Conservation (phyloP, 2,329 filamentous ascomycete species). For the Pestalotiopsis sp. region DNA sequence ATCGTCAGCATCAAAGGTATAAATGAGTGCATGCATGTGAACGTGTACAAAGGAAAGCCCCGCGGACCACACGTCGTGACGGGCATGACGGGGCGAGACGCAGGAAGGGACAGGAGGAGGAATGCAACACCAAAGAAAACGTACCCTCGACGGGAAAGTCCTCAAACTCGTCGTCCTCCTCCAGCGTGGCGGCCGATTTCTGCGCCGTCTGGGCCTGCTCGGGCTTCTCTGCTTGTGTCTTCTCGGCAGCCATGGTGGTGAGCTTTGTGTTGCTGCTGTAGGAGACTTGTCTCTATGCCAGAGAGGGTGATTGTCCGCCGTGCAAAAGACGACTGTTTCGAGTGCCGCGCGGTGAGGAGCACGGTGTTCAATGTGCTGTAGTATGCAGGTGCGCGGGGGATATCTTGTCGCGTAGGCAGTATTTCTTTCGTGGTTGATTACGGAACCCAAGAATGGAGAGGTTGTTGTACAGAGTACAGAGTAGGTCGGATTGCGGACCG, state of each 20-base stretch:
- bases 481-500: not conserved
- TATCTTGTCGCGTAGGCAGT: not conserved
- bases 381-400: not conserved
- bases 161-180: constrained; percentile 99
- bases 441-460: not conserved
- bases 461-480: not conserved
- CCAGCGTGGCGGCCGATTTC: constrained; percentile 71
- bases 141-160: constrained; percentile 96
- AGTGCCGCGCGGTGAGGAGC: not conserved
- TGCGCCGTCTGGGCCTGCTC: constrained; percentile 54
- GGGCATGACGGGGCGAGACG: not conserved
- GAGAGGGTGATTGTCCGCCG: not conserved
- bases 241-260: constrained; percentile 31
- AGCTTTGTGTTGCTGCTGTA: not conserved
- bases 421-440: not conserved
- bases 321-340: not conserved
- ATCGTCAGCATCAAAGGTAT: not conserved
- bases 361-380: not conserved
- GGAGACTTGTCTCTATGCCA: not conserved
- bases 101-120: not conserved
- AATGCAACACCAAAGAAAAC: constrained; percentile 22
- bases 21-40: not conserved
- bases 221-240: constrained; percentile 29
- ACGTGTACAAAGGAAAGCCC: not conserved
- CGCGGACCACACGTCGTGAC: not conserved